Percentiles rank a stretch among this genome's conserved stretches.
phyloP scores from a whole-genome alignment of 345 rosid genomes.

The Reutealis trisperma region DNA sequence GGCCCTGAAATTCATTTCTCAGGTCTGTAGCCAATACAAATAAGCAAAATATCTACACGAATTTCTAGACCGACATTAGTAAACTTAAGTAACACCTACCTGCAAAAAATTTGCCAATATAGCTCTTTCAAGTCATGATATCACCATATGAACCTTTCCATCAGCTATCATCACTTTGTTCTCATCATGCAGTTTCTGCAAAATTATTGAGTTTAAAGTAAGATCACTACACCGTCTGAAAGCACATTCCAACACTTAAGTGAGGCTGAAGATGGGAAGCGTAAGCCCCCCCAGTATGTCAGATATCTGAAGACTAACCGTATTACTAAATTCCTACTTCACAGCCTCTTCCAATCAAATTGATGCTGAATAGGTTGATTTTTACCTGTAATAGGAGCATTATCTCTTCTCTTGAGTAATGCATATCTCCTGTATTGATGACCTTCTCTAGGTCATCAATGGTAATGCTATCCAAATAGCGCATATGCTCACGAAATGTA shows the following conservation, averaged over 20 bases:
- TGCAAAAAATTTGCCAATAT: constrained; percentile 6
- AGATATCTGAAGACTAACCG: neutral
- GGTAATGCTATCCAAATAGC: constrained; percentile 65
- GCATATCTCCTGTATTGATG: constrained; percentile 53
- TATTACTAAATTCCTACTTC: neutral
- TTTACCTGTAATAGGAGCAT: constrained; percentile 70
- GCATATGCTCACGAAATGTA: constrained; percentile 80
- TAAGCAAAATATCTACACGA: neutral
- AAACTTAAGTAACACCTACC: constrained; percentile 10
- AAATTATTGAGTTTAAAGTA: constrained; percentile 13
- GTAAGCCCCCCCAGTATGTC: neutral
- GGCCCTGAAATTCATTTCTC: neutral
- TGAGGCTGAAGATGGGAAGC: neutral
- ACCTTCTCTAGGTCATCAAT: constrained; percentile 70
- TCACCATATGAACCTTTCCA: constrained; percentile 69
- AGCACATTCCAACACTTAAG: neutral
- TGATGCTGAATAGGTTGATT: neutral
- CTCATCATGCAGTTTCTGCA: constrained; percentile 88
- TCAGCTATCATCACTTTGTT: constrained; percentile 88
- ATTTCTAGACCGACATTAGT: constrained; percentile 2
- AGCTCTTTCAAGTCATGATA: constrained; percentile 35
- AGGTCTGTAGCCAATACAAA: neutral
- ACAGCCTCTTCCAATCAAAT: neutral
- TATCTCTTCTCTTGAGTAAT: constrained; percentile 69
- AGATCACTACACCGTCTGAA: constrained; percentile 1